Conservation (phyloP, 345 rosid genomes). For the Diplotaxis tenuifolia region DNA sequence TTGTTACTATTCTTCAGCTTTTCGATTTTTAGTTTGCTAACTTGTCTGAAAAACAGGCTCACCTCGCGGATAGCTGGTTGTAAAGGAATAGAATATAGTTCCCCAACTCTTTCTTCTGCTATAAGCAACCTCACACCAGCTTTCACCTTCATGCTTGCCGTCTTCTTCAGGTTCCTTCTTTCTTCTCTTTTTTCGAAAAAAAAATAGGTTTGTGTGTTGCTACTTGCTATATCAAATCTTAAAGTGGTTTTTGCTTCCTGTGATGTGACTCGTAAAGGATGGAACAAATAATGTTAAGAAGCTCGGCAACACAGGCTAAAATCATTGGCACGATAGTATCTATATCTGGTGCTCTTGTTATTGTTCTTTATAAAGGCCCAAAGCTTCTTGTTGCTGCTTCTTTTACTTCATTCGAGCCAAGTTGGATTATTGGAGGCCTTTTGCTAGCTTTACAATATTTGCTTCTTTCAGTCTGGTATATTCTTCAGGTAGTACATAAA, state of each 20-base stretch:
- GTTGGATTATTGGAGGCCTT: slow-evolving; percentile 36
- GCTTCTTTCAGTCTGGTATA: slow-evolving; percentile 36
- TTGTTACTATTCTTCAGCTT: background rate
- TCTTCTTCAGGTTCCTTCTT: slow-evolving; percentile 33
- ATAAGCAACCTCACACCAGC: slow-evolving; percentile 35
- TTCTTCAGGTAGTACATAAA: slow-evolving; percentile 31
- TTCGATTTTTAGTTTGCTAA: background rate
- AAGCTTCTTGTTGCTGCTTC: slow-evolving; percentile 19
- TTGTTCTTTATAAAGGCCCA: slow-evolving; percentile 37
- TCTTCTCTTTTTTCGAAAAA: background rate
- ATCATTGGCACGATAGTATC: slow-evolving; percentile 36
- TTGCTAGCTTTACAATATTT: slow-evolving; percentile 26
- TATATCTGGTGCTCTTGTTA: slow-evolving; percentile 32
- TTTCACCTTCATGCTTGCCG: slow-evolving; percentile 33
- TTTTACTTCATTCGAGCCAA: slow-evolving; percentile 18
- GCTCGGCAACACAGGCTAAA: slow-evolving; percentile 38
- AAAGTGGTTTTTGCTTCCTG: background rate
- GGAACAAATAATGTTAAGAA: slow-evolving; percentile 25
- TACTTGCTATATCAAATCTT: background rate
- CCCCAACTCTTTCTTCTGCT: slow-evolving; percentile 35
- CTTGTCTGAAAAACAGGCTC: slow-evolving; percentile 13
- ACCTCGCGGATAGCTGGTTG: slow-evolving; percentile 29
- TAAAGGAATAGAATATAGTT: slow-evolving; percentile 35
- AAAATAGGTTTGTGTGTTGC: background rate
- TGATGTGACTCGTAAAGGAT: slow-evolving; percentile 18